A percentile compares a stretch with the other conserved stretches of the same genome.
phyloP scores from a whole-genome alignment of 331 rosid species.

The Quercus phellos region DNA sequence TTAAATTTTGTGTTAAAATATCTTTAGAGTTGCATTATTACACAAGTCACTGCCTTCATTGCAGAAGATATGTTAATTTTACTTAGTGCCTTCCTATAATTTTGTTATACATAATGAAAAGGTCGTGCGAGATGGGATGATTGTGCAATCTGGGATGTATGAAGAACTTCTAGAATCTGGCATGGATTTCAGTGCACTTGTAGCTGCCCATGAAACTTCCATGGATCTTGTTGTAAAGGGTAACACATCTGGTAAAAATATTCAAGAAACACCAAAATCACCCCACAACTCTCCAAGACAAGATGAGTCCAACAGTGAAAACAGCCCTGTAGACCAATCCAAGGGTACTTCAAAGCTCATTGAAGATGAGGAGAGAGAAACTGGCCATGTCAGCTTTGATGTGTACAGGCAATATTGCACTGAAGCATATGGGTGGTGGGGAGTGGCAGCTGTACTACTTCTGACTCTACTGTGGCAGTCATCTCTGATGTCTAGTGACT shows the following conservation, averaged over 20 bases:
- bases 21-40: no score
- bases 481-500: conserved; percentile 59
- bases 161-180: conserved; percentile 51
- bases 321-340: conserved; percentile 43
- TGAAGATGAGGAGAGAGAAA: conserved; percentile 83
- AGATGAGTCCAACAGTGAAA: conserved; percentile 43
- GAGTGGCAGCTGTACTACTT: conserved; percentile 36
- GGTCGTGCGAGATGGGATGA: conserved; percentile 82
- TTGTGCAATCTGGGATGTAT: conserved; percentile 77
- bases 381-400: conserved; percentile 60
- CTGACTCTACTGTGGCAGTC: conserved; percentile 64
- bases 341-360: conserved; percentile 65
- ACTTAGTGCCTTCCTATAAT: no score
- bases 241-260: conserved; percentile 27
- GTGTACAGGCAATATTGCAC: conserved; percentile 74
- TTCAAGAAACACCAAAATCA: conserved; percentile 29
- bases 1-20: no score
- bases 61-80: no score
- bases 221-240: conserved; percentile 80
- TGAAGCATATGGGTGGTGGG: conserved; percentile 80
- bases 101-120: conserved; percentile 5
- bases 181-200: conserved; percentile 68
- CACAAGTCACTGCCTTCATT: no score
- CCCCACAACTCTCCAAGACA: conserved; percentile 24
- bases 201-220: conserved; percentile 77